Evolutionary conservation across 805 yeast species (phyloP).

Genomic region (Candida loeiensis): DNA sequence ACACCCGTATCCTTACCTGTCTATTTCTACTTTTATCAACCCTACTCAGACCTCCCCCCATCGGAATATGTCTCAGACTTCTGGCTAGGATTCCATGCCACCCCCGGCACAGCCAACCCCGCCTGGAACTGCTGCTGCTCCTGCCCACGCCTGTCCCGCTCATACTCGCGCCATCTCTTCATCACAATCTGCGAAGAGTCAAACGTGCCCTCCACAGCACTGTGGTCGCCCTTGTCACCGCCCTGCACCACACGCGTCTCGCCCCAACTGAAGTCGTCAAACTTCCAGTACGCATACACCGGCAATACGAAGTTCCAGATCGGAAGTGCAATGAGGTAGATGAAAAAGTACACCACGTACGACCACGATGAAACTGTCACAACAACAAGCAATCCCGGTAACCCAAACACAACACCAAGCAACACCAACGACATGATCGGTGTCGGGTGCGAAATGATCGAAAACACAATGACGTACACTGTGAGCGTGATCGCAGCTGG

Average conservation of each 20-base stretch:
- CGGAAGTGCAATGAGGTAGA: slow-evolving; percentile 81
- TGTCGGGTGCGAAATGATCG: slow-evolving; percentile 70
- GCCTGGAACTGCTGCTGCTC: slow-evolving; percentile 15
- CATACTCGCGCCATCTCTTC: slow-evolving; percentile 95
- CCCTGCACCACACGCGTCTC: slow-evolving; percentile 81
- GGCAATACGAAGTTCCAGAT: slow-evolving; percentile 92
- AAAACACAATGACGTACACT: slow-evolving; percentile 66
- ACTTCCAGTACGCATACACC: slow-evolving; percentile 86
- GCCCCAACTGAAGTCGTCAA: slow-evolving; percentile 97
- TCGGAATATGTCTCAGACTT: neutral
- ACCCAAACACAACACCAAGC: slow-evolving; percentile 74
- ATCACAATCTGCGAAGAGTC: slow-evolving; percentile 87
- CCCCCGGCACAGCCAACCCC: slow-evolving; percentile 33
- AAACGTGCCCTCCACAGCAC: slow-evolving; percentile 72
- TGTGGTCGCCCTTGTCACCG: slow-evolving; percentile 64
- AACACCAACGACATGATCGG: slow-evolving; percentile 74
- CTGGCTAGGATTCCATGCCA: slow-evolving; percentile 42
- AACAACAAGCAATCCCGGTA: slow-evolving; percentile 79
- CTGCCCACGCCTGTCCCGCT: slow-evolving; percentile 54
- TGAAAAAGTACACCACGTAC: slow-evolving; percentile 73
- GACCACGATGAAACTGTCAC: slow-evolving; percentile 73
- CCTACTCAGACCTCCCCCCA: neutral
- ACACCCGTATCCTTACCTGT: neutral
- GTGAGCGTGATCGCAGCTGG: slow-evolving; percentile 88
- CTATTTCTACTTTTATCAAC: neutral